Conservation (phyloP, 1,139 yeast species). For the Pichia sp. region DNA sequence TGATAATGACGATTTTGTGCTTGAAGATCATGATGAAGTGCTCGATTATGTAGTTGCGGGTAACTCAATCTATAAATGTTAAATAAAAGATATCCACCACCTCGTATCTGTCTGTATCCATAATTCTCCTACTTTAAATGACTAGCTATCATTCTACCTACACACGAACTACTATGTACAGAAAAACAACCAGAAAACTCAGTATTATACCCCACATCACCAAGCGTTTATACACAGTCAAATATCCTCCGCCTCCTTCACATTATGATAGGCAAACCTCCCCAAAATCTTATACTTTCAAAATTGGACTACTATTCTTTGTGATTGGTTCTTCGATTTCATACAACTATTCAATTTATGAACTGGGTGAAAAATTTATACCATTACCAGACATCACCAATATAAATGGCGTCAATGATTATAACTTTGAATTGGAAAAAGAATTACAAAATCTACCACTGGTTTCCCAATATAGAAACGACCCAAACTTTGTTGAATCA, state of each 20-base stretch:
- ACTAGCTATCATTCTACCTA: background rate
- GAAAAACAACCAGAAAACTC: background rate
- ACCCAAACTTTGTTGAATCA: conserved; percentile 37
- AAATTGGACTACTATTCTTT: conserved; percentile 15
- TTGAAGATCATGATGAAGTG: conserved; percentile 62
- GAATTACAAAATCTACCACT: conserved; percentile 48
- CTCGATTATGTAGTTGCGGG: conserved; percentile 56
- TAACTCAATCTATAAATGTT: conserved; percentile 18
- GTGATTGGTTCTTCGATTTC: conserved; percentile 22
- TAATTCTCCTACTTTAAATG: too few relatives aligned
- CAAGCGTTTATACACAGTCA: conserved; percentile 6
- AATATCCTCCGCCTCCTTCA: conserved; percentile 17
- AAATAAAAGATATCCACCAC: background rate
- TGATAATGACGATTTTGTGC: conserved; percentile 37
- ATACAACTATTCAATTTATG: conserved; percentile 25
- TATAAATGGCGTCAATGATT: conserved; percentile 18
- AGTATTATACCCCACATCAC: background rate
- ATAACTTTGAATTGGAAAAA: conserved; percentile 35
- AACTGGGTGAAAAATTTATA: conserved; percentile 18
- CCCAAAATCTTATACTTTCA: conserved; percentile 1
- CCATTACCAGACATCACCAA: conserved; percentile 18
- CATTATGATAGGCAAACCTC: conserved; percentile 10
- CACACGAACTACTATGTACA: background rate
- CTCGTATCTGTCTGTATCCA: too few relatives aligned
- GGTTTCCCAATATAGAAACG: conserved; percentile 40